Evolutionary conservation across 805 yeast species (phyloP).

Genomic region (Candida oleophila): DNA sequence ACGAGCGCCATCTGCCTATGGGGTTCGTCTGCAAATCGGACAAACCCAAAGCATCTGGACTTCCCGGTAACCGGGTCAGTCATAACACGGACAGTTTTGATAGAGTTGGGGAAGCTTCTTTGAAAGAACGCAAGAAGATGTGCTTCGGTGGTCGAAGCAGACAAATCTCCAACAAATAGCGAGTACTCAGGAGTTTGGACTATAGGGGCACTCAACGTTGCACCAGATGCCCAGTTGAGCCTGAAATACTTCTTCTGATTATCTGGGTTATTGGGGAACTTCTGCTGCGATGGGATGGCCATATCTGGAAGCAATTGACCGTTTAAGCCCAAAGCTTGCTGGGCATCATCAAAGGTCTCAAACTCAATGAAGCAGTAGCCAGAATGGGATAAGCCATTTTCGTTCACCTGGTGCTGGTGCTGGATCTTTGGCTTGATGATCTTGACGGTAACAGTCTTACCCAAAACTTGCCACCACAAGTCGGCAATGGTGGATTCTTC

Average conservation of each 20-base stretch:
- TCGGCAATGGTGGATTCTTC: conserved; percentile 57
- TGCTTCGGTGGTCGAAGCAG: conserved; percentile 79
- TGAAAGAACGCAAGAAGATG: conserved; percentile 73
- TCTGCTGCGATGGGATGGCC: conserved; percentile 44
- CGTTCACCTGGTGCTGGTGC: conserved; percentile 12
- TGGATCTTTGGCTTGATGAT: conserved; percentile 50
- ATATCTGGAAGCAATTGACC: conserved; percentile 63
- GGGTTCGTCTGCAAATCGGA: conserved; percentile 66
- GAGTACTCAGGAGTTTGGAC: conserved; percentile 76
- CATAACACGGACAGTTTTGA: conserved; percentile 81
- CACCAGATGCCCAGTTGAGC: conserved; percentile 83
- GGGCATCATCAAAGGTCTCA: conserved; percentile 65
- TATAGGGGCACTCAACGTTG: conserved; percentile 68
- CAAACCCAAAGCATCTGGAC: conserved; percentile 79
- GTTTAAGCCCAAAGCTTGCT: conserved; percentile 63
- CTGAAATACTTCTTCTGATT: conserved; percentile 62
- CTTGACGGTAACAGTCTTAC: conserved; percentile 61
- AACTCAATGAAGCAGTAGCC: conserved; percentile 84
- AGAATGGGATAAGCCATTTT: conserved; percentile 30
- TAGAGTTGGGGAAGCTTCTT: conserved; percentile 56
- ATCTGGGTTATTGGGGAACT: conserved; percentile 40
- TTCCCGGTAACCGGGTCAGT: conserved; percentile 79
- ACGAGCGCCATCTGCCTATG: conserved; percentile 67
- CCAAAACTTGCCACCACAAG: conserved; percentile 58
- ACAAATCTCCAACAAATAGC: conserved; percentile 77